Evolutionary conservation across 1,139 yeast species (phyloP).

Genomic region (Meyerozyma smithsonii): DNA sequence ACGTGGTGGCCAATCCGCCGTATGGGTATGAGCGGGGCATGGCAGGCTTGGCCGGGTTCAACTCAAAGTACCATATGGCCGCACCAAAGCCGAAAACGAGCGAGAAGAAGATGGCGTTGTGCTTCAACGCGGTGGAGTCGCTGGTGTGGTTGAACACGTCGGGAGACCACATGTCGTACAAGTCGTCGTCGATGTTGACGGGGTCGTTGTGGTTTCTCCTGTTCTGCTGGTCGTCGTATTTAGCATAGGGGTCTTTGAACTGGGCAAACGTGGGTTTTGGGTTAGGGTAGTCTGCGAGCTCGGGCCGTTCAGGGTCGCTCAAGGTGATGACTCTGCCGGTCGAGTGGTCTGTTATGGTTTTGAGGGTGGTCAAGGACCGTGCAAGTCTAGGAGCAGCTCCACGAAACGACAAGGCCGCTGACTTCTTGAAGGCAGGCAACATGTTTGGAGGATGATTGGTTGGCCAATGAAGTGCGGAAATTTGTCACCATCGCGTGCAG

Average conservation of each 20-base stretch:
- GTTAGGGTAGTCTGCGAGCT: slow-evolving; percentile 41
- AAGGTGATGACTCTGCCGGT: slow-evolving; percentile 39
- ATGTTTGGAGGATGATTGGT: slow-evolving; percentile 1
- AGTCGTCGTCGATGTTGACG: slow-evolving; percentile 64
- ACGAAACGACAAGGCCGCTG: neutral
- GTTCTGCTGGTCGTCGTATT: slow-evolving; percentile 78
- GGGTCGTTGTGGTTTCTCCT: slow-evolving; percentile 78
- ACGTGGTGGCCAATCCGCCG: slow-evolving; percentile 68
- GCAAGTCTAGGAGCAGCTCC: slow-evolving; percentile 1
- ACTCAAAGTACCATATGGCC: slow-evolving; percentile 48
- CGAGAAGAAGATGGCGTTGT: slow-evolving; percentile 50
- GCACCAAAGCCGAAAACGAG: slow-evolving; percentile 52
- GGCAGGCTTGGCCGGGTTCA: slow-evolving; percentile 73
- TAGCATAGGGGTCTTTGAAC: slow-evolving; percentile 63
- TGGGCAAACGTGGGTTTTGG: slow-evolving; percentile 47
- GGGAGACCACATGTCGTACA: slow-evolving; percentile 84
- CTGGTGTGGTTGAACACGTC: slow-evolving; percentile 62
- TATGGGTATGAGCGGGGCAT: slow-evolving; percentile 73
- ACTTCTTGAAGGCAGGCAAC: neutral
- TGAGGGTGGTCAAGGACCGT: slow-evolving; percentile 32
- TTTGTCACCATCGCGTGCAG: neutral
- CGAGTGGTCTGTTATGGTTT: slow-evolving; percentile 38
- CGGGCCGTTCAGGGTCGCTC: slow-evolving; percentile 43
- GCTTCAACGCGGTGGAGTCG: slow-evolving; percentile 57
- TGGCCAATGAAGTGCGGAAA: slow-evolving; percentile 6